Evolutionary conservation across 2,329 filamentous ascomycete genomes (phyloP), one percentile per base, ranked within the genome.

Genomic region (Berkeleyomyces basicola): DNA sequence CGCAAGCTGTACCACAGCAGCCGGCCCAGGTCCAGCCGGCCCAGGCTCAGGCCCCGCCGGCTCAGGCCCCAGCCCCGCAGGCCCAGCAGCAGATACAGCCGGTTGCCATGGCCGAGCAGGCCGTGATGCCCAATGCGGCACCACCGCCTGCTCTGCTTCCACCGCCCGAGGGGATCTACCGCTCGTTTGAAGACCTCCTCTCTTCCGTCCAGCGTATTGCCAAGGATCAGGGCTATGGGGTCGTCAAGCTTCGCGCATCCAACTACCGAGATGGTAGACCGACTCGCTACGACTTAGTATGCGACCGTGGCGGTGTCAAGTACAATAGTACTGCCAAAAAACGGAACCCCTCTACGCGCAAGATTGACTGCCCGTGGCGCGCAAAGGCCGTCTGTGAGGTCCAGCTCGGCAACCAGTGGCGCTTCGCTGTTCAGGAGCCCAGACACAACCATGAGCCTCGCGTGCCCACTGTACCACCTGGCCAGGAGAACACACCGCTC

Each of bases 311-410:
- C 61, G 81, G 81, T 65, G 81, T 84, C 69, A 84, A 83, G 71
- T 84, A 84, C 72, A 82, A 75, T 73, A 83, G 81, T 71, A 84
- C 81, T 1, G 81, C 81, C 6, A 83, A 83, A 75, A 84, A 83
- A 73, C 78, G 81, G 63, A 83, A 82, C 67, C 81, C 81, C 1
- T 82, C 79, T 61, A 84, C 81, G 51, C 80, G 81, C 69, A 84
- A 84, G 72, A 80, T 84, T 62, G 81, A 84, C 70, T 84, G 81
- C 63, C 81, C 81, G 9, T 84, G 82, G 74, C 79, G 80, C 61
- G 81, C 81, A 62, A 84, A 84, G 72, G 81, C 81, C 33, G 81
- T 84, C 31, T 84, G 81, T 66, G 81, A 84, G 68, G 81, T 84
- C 5, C 80, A 82, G 69, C 74, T 84, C 9, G 78, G 78, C 49